A percentile compares a stretch with the other conserved stretches of the same genome.
Conservation (phyloP, 225 moss, liverwort and hornwort species). For the Polytrichum commune region DNA sequence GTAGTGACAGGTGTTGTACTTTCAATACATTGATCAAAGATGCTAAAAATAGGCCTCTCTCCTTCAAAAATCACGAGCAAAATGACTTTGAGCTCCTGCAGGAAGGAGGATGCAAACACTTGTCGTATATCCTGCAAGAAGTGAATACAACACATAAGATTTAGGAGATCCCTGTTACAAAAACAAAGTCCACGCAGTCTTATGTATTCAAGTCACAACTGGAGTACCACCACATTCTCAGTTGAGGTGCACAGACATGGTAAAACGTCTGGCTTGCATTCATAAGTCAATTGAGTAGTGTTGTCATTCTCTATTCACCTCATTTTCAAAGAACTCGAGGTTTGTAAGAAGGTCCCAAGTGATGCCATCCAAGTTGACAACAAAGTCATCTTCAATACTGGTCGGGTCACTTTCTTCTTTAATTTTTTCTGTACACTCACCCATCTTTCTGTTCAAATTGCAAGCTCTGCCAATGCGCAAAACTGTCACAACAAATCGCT, state of each 20-base stretch:
- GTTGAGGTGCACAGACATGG: background rate
- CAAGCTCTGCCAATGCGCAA: conserved; percentile 34
- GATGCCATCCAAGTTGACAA: conserved; percentile 29
- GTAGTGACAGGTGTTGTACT: conserved; percentile 16
- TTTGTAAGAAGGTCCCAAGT: conserved; percentile 49
- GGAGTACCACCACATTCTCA: background rate
- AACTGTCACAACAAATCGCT: conserved; percentile 44
- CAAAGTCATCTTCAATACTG: conserved; percentile 13
- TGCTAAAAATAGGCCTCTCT: conserved; percentile 22
- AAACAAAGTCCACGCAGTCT: background rate
- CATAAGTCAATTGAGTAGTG: background rate
- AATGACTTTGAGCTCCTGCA: conserved; percentile 53
- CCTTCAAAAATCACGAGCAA: conserved; percentile 34
- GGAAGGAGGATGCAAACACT: conserved; percentile 60
- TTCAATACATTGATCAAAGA: conserved; percentile 35
- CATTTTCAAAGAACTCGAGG: conserved; percentile 72
- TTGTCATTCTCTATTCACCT: conserved; percentile 43
- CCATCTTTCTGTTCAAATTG: conserved; percentile 5
- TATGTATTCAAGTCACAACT: no score
- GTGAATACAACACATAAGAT: background rate
- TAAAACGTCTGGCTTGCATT: background rate
- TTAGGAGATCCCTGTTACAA: background rate
- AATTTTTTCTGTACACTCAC: background rate
- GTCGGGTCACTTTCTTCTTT: conserved; percentile 15
- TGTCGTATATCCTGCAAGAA: conserved; percentile 58